Evolutionary conservation across 2,329 filamentous ascomycete species (phyloP), one percentile per base, ranked within the genome.

Genomic region (Calycina marina): DNA sequence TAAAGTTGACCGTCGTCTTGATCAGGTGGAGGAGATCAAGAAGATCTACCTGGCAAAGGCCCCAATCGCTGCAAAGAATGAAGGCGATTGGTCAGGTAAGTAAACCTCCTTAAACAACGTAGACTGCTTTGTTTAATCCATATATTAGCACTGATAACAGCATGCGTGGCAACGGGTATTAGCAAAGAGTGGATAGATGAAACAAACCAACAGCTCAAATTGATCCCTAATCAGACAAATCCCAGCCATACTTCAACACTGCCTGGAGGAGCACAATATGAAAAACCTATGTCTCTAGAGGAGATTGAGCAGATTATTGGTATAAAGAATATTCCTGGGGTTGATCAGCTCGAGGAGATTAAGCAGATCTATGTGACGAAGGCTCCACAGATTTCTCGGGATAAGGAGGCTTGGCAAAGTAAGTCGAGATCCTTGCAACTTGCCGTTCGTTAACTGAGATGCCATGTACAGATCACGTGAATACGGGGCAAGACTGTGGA

Each of bases 201-300:
- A 37, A 37, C 22, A 37, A 37, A 37, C 26, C 6, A 37, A 37
- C 13, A 37, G 25, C 31, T 37, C 24, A 37, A 37, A 37, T 18
- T 37, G 17, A 37, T 37, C 26, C 31, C 26, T 24, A 17, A 34
- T 37, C 16, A 37, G 31, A 37, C 18, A 37, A 37, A 30, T 37
- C 26, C 26, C 14, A 37, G 31, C 25, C 13, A 37, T 34, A 37
- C 17, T 37, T 37, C 17, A 37, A 37, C 14, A 27, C 26, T 37
- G 14, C 31, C 18, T 34, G 12, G 20, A 37, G 25, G 18, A 37
- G 25, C 14, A 34, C 14, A 37, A 37, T 37, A 37, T 37, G 13
- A 37, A 37, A 37, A 37, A 34, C 26, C 30, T 14, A 37, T 37
- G 14, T 37, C n/a, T n/a, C n/a, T 38, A 38, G 36, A 38, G 28